Percentiles rank a stretch among this genome's conserved stretches.
phyloP scores from a whole-genome alignment of 768 basidiomycete species.

The Mycena latifolia region DNA sequence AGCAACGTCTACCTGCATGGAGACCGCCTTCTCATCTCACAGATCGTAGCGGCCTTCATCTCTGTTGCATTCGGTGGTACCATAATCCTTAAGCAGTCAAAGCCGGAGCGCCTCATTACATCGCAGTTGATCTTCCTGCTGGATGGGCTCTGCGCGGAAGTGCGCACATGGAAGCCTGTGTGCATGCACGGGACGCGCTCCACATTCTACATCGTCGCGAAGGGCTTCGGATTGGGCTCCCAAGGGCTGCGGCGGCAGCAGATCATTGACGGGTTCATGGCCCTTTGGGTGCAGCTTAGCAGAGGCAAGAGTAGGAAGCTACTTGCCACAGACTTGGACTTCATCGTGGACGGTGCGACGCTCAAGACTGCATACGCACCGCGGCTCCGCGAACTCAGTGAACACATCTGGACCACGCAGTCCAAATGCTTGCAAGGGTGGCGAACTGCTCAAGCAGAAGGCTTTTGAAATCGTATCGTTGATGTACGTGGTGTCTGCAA shows the following conservation, averaged over 20 bases:
- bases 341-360: conserved; percentile 38
- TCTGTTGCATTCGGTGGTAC: conserved; percentile 42
- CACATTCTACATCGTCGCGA: conserved; percentile 48
- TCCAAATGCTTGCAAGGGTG: conserved; percentile 37
- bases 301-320: conserved; percentile 36
- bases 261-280: conserved; percentile 36
- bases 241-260: conserved; percentile 13
- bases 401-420: conserved; percentile 43
- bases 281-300: conserved; percentile 43
- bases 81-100: conserved; percentile 47
- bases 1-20: conserved; percentile 26
- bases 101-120: conserved; percentile 42
- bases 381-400: conserved; percentile 40
- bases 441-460: conserved; percentile 30
- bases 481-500: background rate
- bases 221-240: conserved; percentile 40
- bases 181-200: conserved; percentile 44
- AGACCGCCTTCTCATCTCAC: conserved; percentile 45
- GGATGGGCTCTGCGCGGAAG: conserved; percentile 40
- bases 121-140: conserved; percentile 46
- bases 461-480: conserved; percentile 19
- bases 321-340: conserved; percentile 42
- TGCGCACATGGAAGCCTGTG: conserved; percentile 44
- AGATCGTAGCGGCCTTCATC: conserved; percentile 45
- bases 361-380: conserved; percentile 39